Evolutionary conservation across 495 filamentous ascomycete genomes (phyloP), one percentile per base, ranked within the genome.

Genomic region (Tuber calosporum): DNA sequence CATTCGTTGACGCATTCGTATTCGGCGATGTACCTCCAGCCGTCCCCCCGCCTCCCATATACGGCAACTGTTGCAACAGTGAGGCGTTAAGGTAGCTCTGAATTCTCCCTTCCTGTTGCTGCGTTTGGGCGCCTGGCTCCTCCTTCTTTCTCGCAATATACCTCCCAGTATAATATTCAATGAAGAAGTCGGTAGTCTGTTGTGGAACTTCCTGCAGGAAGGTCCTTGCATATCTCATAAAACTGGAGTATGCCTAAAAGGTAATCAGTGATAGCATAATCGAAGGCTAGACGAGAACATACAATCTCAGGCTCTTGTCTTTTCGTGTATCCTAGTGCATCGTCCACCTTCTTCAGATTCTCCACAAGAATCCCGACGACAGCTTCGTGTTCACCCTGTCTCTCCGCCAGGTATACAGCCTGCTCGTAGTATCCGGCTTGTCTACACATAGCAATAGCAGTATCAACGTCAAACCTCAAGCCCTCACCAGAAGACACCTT

Each of bases 381-480:
- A 73, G 97, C 86, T 42, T 96, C 93, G 78, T 95, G 92, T 80
- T 99, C 96, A 8, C 91, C 89, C 80, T 98, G 94, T 80, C 97
- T 96, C 71, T 93, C 92, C 17, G 95, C 94, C 67, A 99, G 87
- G 80, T 95, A 98, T 2, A 95, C 96, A 11, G 95, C 95, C 84
- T 99, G 95, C 75, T 97, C 92, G 80, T 90, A 94, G 82, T 99
- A 99, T n/a, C 96, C 93, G 36, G 93, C 96, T 84, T 99, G 95
- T 26, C 96, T 89, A 78, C 95, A 99, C 95, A 99, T 98, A 6
- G 90, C 88, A 69, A 98, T 99, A 3, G 96, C 96, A 9, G 96
- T 99, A 74, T 98, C 95, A 11, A 98, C 85, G 83, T 99, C 95
- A 82, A 99, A 98, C 77, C 95, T 97, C 43, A 96, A 87, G 79